phyloP scores from a whole-genome alignment of 345 rosid species.

The Gossypium turneri region DNA sequence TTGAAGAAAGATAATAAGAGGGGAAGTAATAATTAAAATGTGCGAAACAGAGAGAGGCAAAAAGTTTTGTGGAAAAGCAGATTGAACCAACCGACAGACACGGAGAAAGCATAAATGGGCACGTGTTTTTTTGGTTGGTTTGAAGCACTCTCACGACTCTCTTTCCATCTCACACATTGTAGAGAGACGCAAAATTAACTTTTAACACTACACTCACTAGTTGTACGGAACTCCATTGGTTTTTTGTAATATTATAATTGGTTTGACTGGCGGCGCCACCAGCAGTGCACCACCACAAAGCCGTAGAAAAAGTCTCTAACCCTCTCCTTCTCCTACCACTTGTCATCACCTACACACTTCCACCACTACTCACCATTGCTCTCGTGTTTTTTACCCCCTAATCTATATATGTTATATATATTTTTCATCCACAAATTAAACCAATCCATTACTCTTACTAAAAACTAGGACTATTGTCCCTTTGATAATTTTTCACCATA shows the following conservation, averaged over 20 bases:
- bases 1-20: conserved; percentile 9
- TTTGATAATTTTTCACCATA: conserved; percentile 31
- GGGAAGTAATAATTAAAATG: background rate
- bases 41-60: background rate
- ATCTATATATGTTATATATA: background rate
- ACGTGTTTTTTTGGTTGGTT: conserved; percentile 61
- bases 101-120: conserved; percentile 28
- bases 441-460: conserved; percentile 42
- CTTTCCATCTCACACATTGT: background rate
- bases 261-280: conserved; percentile 52
- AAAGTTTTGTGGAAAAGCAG: conserved; percentile 40
- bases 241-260: background rate
- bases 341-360: conserved; percentile 38
- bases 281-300: conserved; percentile 24
- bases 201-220: conserved; percentile 2
- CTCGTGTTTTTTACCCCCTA: background rate
- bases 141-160: conserved; percentile 31
- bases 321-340: conserved; percentile 42
- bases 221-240: conserved; percentile 36
- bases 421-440: conserved; percentile 28
- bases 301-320: conserved; percentile 52
- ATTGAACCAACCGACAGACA: conserved; percentile 51
- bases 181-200: background rate
- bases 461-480: conserved; percentile 47
- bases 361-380: conserved; percentile 10